Percentiles rank a stretch among this genome's conserved stretches.
Conservation (phyloP, 768 basidiomycete species). For the Calocera viscosa region DNA sequence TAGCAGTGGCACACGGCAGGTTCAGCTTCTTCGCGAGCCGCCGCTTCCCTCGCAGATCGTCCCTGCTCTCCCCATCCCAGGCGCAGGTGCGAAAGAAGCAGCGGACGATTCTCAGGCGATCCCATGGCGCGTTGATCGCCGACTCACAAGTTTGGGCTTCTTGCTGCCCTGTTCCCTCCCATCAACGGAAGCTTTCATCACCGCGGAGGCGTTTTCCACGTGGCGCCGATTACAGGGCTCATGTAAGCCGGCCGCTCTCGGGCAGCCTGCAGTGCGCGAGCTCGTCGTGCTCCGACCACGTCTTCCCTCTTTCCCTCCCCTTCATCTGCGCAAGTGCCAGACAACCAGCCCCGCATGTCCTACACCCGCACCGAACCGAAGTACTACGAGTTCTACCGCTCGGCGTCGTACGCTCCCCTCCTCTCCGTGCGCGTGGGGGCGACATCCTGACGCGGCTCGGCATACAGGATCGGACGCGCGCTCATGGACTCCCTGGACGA, state of each 20-base stretch:
- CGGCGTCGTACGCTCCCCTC: constrained; percentile 59
- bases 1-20: no score
- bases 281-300: constrained; percentile 12
- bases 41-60: no score
- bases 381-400: constrained; percentile 88
- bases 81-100: no score
- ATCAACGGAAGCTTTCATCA: no score
- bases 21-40: no score
- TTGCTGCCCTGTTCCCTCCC: no score
- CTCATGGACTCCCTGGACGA: constrained; percentile 97
- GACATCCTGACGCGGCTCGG: no score
- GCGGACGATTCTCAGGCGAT: no score
- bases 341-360: constrained; percentile 14
- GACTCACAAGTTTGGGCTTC: no score
- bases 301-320: not conserved
- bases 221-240: no score
- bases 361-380: constrained; percentile 31
- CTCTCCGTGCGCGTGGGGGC: not conserved
- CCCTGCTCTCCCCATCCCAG: no score
- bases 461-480: constrained; percentile 84
- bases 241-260: constrained; percentile 11
- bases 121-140: no score
- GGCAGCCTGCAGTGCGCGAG: constrained; percentile 13
- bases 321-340: constrained; percentile 13
- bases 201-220: not conserved